A percentile compares a stretch with the other conserved stretches of the same genome.
Evolutionary conservation across 768 basidiomycete species (phyloP).

Genomic region (Leccinum subgranulosum): DNA sequence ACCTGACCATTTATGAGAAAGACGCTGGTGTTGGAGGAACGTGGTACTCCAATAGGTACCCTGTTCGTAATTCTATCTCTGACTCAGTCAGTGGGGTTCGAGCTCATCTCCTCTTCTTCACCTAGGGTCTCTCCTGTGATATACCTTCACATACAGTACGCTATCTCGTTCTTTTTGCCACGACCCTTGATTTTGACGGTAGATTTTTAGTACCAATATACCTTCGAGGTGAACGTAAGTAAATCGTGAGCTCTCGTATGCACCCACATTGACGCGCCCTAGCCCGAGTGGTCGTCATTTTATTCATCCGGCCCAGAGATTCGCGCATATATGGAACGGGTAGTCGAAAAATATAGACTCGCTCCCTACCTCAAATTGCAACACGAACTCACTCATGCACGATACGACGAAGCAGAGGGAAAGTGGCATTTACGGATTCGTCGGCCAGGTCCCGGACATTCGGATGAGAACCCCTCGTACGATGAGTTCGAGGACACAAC

Average conservation of each 20-base stretch:
- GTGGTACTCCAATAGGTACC: slow-evolving; percentile 57
- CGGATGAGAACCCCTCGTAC: slow-evolving; percentile 19
- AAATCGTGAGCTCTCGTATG: not conserved
- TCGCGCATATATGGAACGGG: slow-evolving; percentile 46
- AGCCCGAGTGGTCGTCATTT: slow-evolving; percentile 50
- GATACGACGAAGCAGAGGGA: slow-evolving; percentile 46
- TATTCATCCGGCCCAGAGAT: slow-evolving; percentile 63
- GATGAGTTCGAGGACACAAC: slow-evolving; percentile 12
- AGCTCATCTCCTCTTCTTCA: not conserved
- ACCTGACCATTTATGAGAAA: slow-evolving; percentile 59
- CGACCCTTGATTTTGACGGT: not conserved
- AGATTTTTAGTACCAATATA: slow-evolving; percentile 49
- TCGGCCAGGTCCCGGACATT: slow-evolving; percentile 20
- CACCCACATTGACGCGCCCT: not conserved
- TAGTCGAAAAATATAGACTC: slow-evolving; percentile 59
- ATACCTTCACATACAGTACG: slow-evolving; percentile 55
- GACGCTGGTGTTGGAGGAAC: slow-evolving; percentile 58
- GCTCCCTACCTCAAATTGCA: slow-evolving; percentile 50
- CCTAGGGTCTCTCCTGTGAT: slow-evolving; percentile 57
- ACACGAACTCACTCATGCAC: slow-evolving; percentile 51
- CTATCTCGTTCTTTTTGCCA: slow-evolving; percentile 2
- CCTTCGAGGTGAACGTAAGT: slow-evolving; percentile 51
- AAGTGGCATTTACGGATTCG: slow-evolving; percentile 57
- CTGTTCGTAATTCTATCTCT: slow-evolving; percentile 30
- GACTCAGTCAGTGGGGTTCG: not conserved